These are phyloP conservation scores for Penicillium subrubescens DNA, from an alignment of 495 filamentous ascomycete genomes.

Conservation along the genomic window DNA sequence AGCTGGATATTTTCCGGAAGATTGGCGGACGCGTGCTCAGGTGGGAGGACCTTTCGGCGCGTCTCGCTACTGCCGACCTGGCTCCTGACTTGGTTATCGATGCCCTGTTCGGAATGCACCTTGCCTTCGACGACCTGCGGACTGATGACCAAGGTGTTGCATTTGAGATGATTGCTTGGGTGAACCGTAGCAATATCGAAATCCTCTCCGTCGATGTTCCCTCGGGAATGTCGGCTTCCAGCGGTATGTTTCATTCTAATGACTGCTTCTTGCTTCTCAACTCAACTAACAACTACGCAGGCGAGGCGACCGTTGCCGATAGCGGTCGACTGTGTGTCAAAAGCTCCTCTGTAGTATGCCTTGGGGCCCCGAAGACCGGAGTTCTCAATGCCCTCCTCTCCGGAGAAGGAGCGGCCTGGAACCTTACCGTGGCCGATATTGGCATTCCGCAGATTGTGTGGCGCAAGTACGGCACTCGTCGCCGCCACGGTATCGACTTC, in stretches of 20 bases:
- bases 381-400: slow-evolving; percentile 69
- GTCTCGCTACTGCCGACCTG: slow-evolving; percentile 59
- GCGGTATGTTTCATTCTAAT: slow-evolving; percentile 51
- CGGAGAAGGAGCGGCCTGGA: slow-evolving; percentile 63
- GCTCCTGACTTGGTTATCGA: slow-evolving; percentile 83
- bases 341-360: slow-evolving; percentile 73
- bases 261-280: slow-evolving; percentile 25
- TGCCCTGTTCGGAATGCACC: slow-evolving; percentile 80
- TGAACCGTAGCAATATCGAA: slow-evolving; percentile 75
- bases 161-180: slow-evolving; percentile 83
- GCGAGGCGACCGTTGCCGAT: slow-evolving; percentile 58
- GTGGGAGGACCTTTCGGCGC: slow-evolving; percentile 52
- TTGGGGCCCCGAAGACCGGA: slow-evolving; percentile 84
- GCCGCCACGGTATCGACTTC: slow-evolving; percentile 81
- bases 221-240: slow-evolving; percentile 78
- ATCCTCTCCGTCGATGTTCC: slow-evolving; percentile 86
- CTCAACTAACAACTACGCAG: slow-evolving; percentile 30
- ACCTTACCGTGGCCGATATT: slow-evolving; percentile 80
- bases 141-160: slow-evolving; percentile 80
- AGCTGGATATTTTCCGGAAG: slow-evolving; percentile 74
- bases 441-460: slow-evolving; percentile 80
- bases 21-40: slow-evolving; percentile 71
- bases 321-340: slow-evolving; percentile 72
- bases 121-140: slow-evolving; percentile 79
- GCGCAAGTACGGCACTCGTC: slow-evolving; percentile 80